Evolutionary conservation across 2,329 filamentous ascomycete genomes (phyloP).

Genomic region (Parascedosporium putredinis): DNA sequence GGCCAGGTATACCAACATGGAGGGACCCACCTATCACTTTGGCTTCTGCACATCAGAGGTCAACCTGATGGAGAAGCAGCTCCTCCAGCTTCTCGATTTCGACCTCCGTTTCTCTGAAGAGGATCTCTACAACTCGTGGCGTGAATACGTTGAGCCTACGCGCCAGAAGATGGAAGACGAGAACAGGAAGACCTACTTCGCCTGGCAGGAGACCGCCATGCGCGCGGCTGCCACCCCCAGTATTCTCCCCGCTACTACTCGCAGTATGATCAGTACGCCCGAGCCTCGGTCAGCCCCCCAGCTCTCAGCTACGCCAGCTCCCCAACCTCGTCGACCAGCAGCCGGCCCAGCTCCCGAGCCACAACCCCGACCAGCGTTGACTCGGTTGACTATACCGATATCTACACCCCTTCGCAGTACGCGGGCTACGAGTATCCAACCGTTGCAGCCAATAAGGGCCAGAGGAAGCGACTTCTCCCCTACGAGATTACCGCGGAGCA

Average conservation of each 20-base stretch:
- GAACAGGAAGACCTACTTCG: slow-evolving; percentile 36
- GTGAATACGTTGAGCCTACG: slow-evolving; percentile 80
- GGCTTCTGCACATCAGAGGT: slow-evolving; percentile 92
- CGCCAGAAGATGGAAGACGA: slow-evolving; percentile 47
- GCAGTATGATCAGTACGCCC: slow-evolving; percentile 17
- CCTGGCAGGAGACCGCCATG: slow-evolving; percentile 24
- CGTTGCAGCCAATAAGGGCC: slow-evolving; percentile 16
- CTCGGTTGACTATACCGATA: slow-evolving; percentile 31
- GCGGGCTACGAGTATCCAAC: slow-evolving; percentile 17
- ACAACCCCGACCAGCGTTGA: slow-evolving; percentile 41
- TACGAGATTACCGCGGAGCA: slow-evolving; percentile 47
- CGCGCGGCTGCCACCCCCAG: slow-evolving; percentile 11
- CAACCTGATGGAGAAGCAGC: slow-evolving; percentile 98
- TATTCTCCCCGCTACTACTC: slow-evolving; percentile 29
- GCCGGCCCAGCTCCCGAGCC: slow-evolving; percentile 37
- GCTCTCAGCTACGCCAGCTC: slow-evolving; percentile 28
- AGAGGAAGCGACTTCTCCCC: slow-evolving; percentile 29
- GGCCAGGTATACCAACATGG: slow-evolving; percentile 83
- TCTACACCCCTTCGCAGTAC: slow-evolving; percentile 26
- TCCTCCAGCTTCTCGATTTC: slow-evolving; percentile 91
- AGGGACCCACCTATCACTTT: slow-evolving; percentile 55
- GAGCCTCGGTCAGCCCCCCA: too few species aligned
- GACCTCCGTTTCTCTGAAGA: slow-evolving; percentile 76
- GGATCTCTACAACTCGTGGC: slow-evolving; percentile 78
- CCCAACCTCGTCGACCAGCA: slow-evolving; percentile 38